Percentiles rank a stretch among this genome's conserved stretches.
Conservation (phyloP, 257 asterid species). For the Asclepias syriaca region DNA sequence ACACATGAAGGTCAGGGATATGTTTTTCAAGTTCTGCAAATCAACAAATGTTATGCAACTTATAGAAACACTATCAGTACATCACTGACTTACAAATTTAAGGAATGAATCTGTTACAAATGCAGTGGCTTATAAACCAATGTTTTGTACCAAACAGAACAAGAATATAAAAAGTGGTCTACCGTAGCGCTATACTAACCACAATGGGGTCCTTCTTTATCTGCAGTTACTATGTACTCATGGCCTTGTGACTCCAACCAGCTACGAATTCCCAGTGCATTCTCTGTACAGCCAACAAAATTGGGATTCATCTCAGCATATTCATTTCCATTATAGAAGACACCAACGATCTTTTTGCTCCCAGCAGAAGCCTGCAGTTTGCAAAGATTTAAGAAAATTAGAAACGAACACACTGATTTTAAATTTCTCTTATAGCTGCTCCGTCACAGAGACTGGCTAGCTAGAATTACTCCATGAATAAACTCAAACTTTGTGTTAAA, state of each 20-base stretch:
- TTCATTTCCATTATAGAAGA: constrained; percentile 81
- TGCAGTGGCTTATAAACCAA: background rate
- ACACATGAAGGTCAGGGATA: constrained; percentile 84
- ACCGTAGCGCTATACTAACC: constrained; percentile 36
- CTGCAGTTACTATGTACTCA: constrained; percentile 78
- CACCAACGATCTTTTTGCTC: constrained; percentile 95
- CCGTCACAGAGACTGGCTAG: too few species aligned
- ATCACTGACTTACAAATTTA: background rate
- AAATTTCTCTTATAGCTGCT: background rate
- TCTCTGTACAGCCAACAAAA: constrained; percentile 81
- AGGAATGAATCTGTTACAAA: background rate
- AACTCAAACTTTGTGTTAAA: too few species aligned
- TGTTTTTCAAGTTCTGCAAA: constrained; percentile 92
- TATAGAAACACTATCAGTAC: background rate
- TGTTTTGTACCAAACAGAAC: background rate
- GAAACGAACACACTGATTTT: too few species aligned
- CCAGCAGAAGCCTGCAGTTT: constrained; percentile 69
- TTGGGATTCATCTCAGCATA: constrained; percentile 89
- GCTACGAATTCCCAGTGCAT: constrained; percentile 81
- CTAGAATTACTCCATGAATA: background rate
- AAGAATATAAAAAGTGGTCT: background rate
- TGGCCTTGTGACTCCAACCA: constrained; percentile 95
- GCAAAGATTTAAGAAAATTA: background rate
- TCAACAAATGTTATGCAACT: background rate
- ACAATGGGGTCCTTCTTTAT: constrained; percentile 80